Base-by-base conservation (phyloP, 352 stramenopile species). In the Stephanocyclus meneghinianus region DNA sequence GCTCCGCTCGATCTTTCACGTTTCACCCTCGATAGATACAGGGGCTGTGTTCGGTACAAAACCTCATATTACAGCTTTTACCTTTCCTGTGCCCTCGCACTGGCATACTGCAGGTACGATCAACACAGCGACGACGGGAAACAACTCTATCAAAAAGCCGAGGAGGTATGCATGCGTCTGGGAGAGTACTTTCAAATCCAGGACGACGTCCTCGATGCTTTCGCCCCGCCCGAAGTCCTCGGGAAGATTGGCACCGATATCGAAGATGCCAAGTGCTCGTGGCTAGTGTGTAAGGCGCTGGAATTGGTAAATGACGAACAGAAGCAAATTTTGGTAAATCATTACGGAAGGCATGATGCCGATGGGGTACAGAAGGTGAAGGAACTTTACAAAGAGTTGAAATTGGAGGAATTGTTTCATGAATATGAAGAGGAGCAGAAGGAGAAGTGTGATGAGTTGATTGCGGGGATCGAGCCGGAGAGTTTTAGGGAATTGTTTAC, bases 11-110 rank as follows among this genome's bases (percentile, higher is more conserved):
- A 90, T 76, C 78, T 94, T 47, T 67, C 51, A 15, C 68, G 85
- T 10, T 98, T 98, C 83, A 99, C 96, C 26, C 65, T 96, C 11
- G 93, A 98, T 79, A 92, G 97, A 60, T 98, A 95, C 65, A 83
- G 88, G 30, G 67, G 89, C 77, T 99, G 99, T 80, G 97, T 99
- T 62, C 94, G 96, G 26, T 98, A 99, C 92, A 99, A 99, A 91
- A 99, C 97, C 4, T 95, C 96, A 37, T 99, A 98, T 90, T 99
- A 99, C 87, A 98, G 95, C 66, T 99, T 99, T 89, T 99, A 99
- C 90, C 90, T 99, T 35, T 97, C 35, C 90, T 95, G 72, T 94
- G 95, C 37, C 94, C 95, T 74, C 96, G 95, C 64, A 97, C 98
- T 95, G 86, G 76, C 65, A 76, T 92, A 79, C 13, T 85, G 70